Evolutionary conservation across 2,329 filamentous ascomycete species (phyloP).

Genomic region (Thelonectria blattea): DNA sequence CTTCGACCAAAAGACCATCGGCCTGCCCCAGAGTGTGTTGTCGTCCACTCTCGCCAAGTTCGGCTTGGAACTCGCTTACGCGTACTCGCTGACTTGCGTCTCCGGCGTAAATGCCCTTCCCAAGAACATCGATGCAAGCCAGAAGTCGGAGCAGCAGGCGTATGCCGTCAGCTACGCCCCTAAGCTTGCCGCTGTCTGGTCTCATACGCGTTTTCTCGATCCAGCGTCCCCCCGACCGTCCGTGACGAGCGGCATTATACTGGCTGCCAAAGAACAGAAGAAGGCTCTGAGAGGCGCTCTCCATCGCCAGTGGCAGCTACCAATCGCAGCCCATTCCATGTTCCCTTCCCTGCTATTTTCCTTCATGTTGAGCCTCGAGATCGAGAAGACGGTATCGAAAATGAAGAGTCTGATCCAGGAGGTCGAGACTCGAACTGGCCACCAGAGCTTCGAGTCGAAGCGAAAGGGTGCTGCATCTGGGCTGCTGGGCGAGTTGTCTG

Average conservation of each 20-base stretch:
- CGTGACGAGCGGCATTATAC: slow-evolving; percentile 42
- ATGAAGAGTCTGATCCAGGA: slow-evolving; percentile 43
- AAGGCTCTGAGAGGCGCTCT: slow-evolving; percentile 34
- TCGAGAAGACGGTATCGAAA: slow-evolving; percentile 40
- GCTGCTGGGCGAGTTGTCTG: slow-evolving; percentile 41
- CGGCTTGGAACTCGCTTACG: slow-evolving; percentile 40
- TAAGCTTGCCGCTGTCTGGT: slow-evolving; percentile 48
- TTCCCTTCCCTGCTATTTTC: slow-evolving; percentile 45
- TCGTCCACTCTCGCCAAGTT: slow-evolving; percentile 37
- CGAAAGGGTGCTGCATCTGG: slow-evolving; percentile 38
- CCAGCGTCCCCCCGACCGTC: slow-evolving; percentile 13
- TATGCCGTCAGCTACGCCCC: slow-evolving; percentile 47
- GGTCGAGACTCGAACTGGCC: slow-evolving; percentile 46
- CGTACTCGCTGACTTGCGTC: slow-evolving; percentile 44
- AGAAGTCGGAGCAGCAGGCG: slow-evolving; percentile 25
- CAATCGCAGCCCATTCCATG: slow-evolving; percentile 40
- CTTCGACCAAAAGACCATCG: slow-evolving; percentile 30
- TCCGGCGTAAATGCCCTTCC: slow-evolving; percentile 42
- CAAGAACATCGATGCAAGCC: background rate
- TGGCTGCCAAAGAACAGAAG: slow-evolving; percentile 38
- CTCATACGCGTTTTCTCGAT: slow-evolving; percentile 32
- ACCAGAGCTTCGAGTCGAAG: slow-evolving; percentile 42
- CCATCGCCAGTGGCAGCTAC: slow-evolving; percentile 37
- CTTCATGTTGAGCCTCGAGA: slow-evolving; percentile 43
- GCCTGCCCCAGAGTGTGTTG: slow-evolving; percentile 32